Conservation (phyloP, 345 rosid genomes). For the Aquilaria yunnanensis region DNA sequence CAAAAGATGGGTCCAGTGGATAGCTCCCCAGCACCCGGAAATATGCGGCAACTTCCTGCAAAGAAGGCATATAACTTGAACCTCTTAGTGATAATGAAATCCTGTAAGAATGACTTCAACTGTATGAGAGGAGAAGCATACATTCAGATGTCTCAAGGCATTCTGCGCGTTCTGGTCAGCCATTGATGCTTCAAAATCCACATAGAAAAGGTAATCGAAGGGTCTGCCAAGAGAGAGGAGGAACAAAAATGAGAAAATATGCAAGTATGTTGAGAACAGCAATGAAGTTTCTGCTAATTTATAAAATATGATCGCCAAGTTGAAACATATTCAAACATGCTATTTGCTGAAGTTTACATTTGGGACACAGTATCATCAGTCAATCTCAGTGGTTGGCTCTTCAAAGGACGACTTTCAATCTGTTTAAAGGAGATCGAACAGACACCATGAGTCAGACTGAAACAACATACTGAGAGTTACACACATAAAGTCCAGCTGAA, state of each 20-base stretch:
- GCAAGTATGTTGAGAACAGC: conserved; percentile 3
- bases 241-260: conserved; percentile 4
- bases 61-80: conserved; percentile 3
- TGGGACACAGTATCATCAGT: conserved; percentile 51
- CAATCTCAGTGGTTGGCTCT: conserved; percentile 56
- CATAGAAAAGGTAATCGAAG: conserved; percentile 90
- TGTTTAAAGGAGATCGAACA: conserved; percentile 22
- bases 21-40: conserved; percentile 96
- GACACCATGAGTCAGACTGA: neutral
- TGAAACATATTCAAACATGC: neutral
- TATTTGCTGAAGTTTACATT: conserved; percentile 27
- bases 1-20: conserved; percentile 55
- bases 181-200: conserved; percentile 98
- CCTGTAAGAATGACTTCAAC: too few species aligned
- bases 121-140: conserved; percentile 11
- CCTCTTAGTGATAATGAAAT: neutral
- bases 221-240: conserved; percentile 29
- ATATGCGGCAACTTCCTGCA: conserved; percentile 92
- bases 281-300: neutral
- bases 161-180: conserved; percentile 89
- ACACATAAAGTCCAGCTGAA: too few species aligned
- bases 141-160: conserved; percentile 83
- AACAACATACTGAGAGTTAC: neutral
- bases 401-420: conserved; percentile 97
- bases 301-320: neutral